These are phyloP conservation scores for Amniculicola lignicola DNA, from an alignment of 495 filamentous ascomycete species.

Conservation along the genomic window DNA sequence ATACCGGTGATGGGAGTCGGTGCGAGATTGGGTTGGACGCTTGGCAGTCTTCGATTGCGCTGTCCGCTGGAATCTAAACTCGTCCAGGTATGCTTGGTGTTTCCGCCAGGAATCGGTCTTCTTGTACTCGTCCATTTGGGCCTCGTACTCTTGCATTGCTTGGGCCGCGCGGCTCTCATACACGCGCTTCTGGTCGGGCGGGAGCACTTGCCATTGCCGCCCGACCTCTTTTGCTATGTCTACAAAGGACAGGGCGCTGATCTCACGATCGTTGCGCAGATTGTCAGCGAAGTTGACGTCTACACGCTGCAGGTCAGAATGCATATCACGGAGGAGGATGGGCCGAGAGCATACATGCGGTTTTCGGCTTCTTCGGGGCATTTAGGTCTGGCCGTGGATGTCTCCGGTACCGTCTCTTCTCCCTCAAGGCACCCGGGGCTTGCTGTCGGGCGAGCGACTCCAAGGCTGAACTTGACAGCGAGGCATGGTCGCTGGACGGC, in stretches of 20 bases:
- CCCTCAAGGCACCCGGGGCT: not conserved
- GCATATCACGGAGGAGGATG: not conserved
- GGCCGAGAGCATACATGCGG: slow-evolving; percentile 30
- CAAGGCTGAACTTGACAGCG: slow-evolving; percentile 21
- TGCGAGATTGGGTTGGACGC: not conserved
- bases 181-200: slow-evolving; percentile 25
- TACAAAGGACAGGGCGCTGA: slow-evolving; percentile 32
- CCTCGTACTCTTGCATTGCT: slow-evolving; percentile 30
- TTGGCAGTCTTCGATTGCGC: slow-evolving; percentile 3
- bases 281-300: slow-evolving; percentile 40
- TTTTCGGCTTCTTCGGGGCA: slow-evolving; percentile 38
- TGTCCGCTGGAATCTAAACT: slow-evolving; percentile 30
- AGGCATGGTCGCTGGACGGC: not conserved
- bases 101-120: slow-evolving; percentile 30
- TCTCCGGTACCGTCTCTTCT: slow-evolving; percentile 36
- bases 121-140: slow-evolving; percentile 36
- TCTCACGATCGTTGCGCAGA: slow-evolving; percentile 28
- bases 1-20: not conserved
- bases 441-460: slow-evolving; percentile 12
- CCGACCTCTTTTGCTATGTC: slow-evolving; percentile 36
- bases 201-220: slow-evolving; percentile 29
- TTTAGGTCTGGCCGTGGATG: slow-evolving; percentile 34
- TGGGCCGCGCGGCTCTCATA: slow-evolving; percentile 34
- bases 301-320: slow-evolving; percentile 8
- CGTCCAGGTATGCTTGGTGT: slow-evolving; percentile 31